These are phyloP conservation scores for Cordyceps javanica DNA, from an alignment of 2,329 filamentous ascomycete genomes.

Conservation along the genomic window DNA sequence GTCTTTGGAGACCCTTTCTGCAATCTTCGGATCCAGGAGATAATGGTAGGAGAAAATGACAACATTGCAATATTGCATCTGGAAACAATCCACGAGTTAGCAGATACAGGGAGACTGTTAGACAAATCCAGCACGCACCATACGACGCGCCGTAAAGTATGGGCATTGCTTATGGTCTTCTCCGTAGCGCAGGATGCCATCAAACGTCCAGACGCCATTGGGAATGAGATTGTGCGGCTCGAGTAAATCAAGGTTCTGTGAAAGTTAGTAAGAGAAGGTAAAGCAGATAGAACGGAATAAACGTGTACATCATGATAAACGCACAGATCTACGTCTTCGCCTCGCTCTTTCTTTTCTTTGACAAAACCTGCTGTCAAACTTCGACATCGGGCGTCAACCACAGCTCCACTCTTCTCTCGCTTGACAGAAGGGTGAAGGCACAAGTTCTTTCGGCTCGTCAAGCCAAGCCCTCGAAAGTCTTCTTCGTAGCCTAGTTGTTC, in stretches of 20 bases:
- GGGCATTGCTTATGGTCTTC: slow-evolving; percentile 96
- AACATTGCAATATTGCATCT: slow-evolving; percentile 99
- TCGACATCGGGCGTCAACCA: slow-evolving; percentile 93
- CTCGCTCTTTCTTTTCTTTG: slow-evolving; percentile 92
- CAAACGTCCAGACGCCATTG: slow-evolving; percentile 91
- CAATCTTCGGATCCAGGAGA: slow-evolving; percentile 94
- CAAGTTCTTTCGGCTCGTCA: slow-evolving; percentile 95
- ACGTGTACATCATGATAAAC: slow-evolving; percentile 79
- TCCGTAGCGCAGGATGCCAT: slow-evolving; percentile 81
- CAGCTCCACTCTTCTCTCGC: slow-evolving; percentile 86
- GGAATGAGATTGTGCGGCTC: slow-evolving; percentile 94
- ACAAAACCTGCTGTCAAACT: slow-evolving; percentile 95
- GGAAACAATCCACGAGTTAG: neutral
- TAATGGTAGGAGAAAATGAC: slow-evolving; percentile 99
- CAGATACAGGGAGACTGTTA: neutral
- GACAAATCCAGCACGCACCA: slow-evolving; percentile 52
- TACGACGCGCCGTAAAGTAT: slow-evolving; percentile 90
- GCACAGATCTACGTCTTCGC: slow-evolving; percentile 90
- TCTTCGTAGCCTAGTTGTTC: slow-evolving; percentile 86
- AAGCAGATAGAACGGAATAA: neutral
- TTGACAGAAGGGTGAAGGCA: slow-evolving; percentile 96
- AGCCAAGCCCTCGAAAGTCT: slow-evolving; percentile 84
- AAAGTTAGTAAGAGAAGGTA: slow-evolving; percentile 15
- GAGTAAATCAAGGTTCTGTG: slow-evolving; percentile 80
- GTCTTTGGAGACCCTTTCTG: slow-evolving; percentile 89